phyloP scores from a whole-genome alignment of 164 flowering plant species.

The Echeveria elegans region DNA sequence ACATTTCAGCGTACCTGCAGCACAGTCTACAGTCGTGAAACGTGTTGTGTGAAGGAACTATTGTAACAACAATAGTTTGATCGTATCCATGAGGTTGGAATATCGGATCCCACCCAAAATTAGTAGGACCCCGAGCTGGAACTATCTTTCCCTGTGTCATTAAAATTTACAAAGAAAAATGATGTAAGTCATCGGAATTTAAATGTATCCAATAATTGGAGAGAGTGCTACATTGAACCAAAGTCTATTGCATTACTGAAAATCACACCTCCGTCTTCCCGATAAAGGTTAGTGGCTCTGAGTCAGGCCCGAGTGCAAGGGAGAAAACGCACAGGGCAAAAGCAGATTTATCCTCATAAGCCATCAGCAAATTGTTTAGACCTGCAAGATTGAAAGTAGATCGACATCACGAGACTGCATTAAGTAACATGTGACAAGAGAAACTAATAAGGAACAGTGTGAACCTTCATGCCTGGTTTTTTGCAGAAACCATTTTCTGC shows the following conservation, averaged over 20 bases:
- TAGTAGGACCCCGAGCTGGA: constrained; percentile 74
- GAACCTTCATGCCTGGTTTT: constrained; percentile 95
- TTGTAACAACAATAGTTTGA: no score
- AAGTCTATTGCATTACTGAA: neutral
- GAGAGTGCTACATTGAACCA: neutral
- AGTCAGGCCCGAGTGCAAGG: constrained; percentile 72
- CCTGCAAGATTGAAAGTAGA: constrained; percentile 31
- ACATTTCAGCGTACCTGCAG: constrained; percentile 76
- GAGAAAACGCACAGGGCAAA: constrained; percentile 87
- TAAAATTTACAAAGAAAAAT: neutral
- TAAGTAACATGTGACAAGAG: neutral
- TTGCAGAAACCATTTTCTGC: constrained; percentile 96
- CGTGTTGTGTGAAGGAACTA: neutral
- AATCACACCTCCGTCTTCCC: constrained; percentile 71
- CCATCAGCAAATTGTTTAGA: constrained; percentile 78
- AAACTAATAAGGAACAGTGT: neutral
- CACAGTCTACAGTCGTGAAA: neutral
- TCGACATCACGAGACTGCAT: neutral
- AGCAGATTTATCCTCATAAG: constrained; percentile 95
- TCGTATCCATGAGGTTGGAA: constrained; percentile 95
- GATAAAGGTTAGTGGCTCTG: constrained; percentile 78
- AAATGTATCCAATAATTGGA: neutral
- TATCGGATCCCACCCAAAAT: constrained; percentile 97
- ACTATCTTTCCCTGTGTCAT: constrained; percentile 75
- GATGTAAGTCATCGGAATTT: neutral